Base-by-base conservation (phyloP, 352 stramenopile genomes). In the Aphanomyces stellatus region DNA sequence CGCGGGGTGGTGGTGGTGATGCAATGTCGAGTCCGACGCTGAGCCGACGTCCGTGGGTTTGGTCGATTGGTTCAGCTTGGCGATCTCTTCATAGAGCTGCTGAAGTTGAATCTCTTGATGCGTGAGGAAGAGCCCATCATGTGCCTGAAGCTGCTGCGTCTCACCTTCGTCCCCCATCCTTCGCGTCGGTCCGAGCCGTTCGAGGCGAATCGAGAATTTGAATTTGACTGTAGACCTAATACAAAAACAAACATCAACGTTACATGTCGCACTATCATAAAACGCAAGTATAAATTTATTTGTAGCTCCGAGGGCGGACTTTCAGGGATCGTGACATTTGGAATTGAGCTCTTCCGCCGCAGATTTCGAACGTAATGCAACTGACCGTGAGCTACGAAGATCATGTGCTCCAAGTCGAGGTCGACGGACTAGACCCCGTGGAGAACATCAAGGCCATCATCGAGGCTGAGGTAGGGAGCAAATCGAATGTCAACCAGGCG, bases 71-170 rank as follows among this genome's bases (percentile, higher is more conserved):
- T 63, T 28, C 7, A 69, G n/a, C 37, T 69, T 74, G 24, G 53
- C 62, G 42, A 76, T 68, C 48, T 79, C 70, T 59, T 85, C 70
- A 62, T 87, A 92, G 33, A 90, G 76, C 62, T 89, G 75, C 28
- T 86, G 56, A 28, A 92, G 68, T 24, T 90, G 71, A 33, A 90
- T 90, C 71, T 92, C 84, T 70, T 92, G 84, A 41, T 74, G 71
- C 41, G 84, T 92, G 43, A 92, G 79, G 75, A 89, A 92, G 67
- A 86, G 87, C 11, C 78, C 79, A 11, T 81, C 76, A 51, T 74
- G 83, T 3, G 79, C 74, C 62, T 88, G 76, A 41, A 92, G 80
- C 74, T 90, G 81, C 65, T 90, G 73, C 60, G 90, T 80, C 75
- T 82, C 72, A 76, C 89, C 57, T 43, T 67, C 60, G 46, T 46